These are phyloP conservation scores for Bondarzewia mesenterica DNA, from an alignment of 1,284 basidiomycete species.

Conservation along the genomic window DNA sequence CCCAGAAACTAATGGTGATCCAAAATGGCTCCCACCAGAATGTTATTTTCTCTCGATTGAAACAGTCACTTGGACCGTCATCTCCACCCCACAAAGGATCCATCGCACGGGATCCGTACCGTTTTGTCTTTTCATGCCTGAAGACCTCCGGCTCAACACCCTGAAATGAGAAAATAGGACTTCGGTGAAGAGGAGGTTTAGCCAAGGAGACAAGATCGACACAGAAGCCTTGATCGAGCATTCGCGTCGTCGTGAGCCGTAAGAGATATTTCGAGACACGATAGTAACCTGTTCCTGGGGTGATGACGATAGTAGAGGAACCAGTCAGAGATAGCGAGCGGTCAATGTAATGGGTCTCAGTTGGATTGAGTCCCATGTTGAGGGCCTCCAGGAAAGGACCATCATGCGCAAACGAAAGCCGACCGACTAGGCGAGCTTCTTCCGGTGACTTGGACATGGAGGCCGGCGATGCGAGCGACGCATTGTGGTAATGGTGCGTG, in stretches of 20 bases:
- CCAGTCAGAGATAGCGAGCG: conserved; percentile 93
- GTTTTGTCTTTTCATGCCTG: conserved; percentile 35
- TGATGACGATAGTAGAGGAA: conserved; percentile 77
- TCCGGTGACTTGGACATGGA: conserved; percentile 27
- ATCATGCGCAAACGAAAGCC: conserved; percentile 84
- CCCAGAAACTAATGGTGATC: conserved; percentile 77
- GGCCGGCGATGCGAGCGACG: conserved; percentile 33
- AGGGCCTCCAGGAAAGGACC: conserved; percentile 93
- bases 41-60: conserved; percentile 36
- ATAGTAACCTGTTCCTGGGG: conserved; percentile 93
- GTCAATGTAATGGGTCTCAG: conserved; percentile 94
- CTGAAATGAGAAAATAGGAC: conserved; percentile 81
- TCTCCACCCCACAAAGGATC: conserved; percentile 84
- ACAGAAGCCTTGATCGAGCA: conserved; percentile 91
- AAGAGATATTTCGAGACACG: conserved; percentile 87
- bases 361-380: conserved; percentile 89
- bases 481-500: conserved; percentile 77
- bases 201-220: conserved; percentile 87
- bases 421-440: conserved; percentile 69
- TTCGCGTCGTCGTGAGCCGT: conserved; percentile 88
- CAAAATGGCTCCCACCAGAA: conserved; percentile 88
- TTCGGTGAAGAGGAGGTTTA: conserved; percentile 90
- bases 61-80: conserved; percentile 30
- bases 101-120: conserved; percentile 39
- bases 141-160: conserved; percentile 40